These are phyloP conservation scores for Leishmania braziliensis DNA, from an alignment of 208 protist species.

Conservation along the genomic window DNA sequence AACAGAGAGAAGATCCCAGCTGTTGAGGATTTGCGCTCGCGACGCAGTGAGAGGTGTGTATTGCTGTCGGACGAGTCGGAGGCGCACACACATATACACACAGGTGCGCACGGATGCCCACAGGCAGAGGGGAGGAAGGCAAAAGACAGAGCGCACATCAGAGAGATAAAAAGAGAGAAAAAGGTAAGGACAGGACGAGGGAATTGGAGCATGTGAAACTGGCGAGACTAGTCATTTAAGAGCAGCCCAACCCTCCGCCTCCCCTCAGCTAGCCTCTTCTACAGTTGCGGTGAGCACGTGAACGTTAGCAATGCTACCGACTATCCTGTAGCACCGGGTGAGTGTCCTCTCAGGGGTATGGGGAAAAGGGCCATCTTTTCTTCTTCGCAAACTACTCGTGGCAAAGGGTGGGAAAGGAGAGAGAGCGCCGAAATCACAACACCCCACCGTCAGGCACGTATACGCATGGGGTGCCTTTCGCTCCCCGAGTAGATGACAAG, in stretches of 20 bases:
- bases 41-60: neutral
- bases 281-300: neutral
- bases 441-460: neutral
- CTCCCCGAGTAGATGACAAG: neutral
- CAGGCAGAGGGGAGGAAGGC: constrained; percentile 4
- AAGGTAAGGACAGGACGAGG: neutral
- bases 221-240: neutral
- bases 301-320: neutral
- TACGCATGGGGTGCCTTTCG: neutral
- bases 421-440: neutral
- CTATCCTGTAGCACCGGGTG: neutral
- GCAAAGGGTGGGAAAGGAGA: too few species aligned
- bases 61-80: neutral
- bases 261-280: neutral
- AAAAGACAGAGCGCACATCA: constrained; percentile 3
- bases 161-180: constrained; percentile 6
- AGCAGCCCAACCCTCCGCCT: neutral
- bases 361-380: neutral
- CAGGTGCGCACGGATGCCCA: neutral
- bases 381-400: neutral
- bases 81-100: neutral
- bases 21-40: neutral
- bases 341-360: neutral
- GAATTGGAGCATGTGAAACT: neutral
- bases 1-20: neutral